Evolutionary conservation across 805 yeast species (phyloP).

Genomic region (fission yeast (Schizosaccharomyces pombe)): DNA sequence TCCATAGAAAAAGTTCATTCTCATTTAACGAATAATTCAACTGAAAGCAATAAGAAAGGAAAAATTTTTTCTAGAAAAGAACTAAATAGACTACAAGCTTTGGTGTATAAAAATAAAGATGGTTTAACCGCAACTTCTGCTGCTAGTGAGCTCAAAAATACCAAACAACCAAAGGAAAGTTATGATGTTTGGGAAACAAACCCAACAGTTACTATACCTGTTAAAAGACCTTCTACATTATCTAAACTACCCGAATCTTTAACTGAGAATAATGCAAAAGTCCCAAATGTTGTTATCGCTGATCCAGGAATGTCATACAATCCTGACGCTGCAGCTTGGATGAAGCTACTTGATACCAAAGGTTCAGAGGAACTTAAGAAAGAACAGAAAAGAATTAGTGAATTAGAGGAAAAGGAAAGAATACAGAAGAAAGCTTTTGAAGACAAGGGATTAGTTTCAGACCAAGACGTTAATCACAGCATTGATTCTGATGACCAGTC

Average conservation of each 20-base stretch:
- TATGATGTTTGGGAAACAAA: constrained; percentile 17
- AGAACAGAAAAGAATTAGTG: constrained; percentile 28
- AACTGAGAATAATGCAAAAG: constrained; percentile 20
- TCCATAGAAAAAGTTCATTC: constrained; percentile 25
- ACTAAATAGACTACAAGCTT: constrained; percentile 25
- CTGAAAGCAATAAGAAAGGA: neutral
- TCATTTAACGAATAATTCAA: constrained; percentile 9
- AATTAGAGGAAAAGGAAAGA: constrained; percentile 38
- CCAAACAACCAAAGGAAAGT: constrained; percentile 10
- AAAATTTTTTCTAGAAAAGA: constrained; percentile 46
- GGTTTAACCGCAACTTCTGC: constrained; percentile 8
- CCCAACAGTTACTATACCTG: constrained; percentile 12
- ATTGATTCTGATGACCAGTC: constrained; percentile 30
- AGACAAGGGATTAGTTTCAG: constrained; percentile 19
- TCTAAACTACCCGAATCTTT: constrained; percentile 36
- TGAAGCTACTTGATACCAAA: constrained; percentile 41
- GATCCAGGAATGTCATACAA: constrained; percentile 83
- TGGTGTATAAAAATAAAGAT: constrained; percentile 25
- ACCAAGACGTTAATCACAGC: constrained; percentile 17
- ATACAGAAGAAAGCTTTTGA: constrained; percentile 42
- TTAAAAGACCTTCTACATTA: constrained; percentile 19
- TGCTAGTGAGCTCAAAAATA: constrained; percentile 5
- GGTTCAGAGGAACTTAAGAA: constrained; percentile 29
- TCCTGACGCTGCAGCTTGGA: constrained; percentile 73
- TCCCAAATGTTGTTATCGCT: constrained; percentile 24